phyloP scores from a whole-genome alignment of 257 asterid genomes.

The Solanum pennellii region DNA sequence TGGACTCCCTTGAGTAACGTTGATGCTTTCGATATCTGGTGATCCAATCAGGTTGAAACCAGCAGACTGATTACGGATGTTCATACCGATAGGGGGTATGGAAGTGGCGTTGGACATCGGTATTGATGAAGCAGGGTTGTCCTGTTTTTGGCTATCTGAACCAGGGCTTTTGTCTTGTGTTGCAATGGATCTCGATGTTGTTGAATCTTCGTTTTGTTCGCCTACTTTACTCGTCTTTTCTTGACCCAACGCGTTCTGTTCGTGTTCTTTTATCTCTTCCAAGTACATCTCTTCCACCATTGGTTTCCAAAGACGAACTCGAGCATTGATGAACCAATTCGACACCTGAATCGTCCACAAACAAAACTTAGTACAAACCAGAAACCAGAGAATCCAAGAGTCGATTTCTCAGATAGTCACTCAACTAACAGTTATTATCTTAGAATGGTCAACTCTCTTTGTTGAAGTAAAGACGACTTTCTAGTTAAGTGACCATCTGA shows the following conservation, averaged over 20 bases:
- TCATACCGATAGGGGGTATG: slow-evolving; percentile 26
- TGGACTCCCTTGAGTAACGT: slow-evolving; percentile 50
- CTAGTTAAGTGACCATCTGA: neutral
- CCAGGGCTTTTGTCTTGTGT: slow-evolving; percentile 25
- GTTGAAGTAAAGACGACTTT: neutral
- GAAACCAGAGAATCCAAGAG: neutral
- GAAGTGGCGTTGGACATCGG: slow-evolving; percentile 23
- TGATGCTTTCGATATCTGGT: slow-evolving; percentile 37
- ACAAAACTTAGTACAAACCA: neutral
- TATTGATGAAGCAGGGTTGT: slow-evolving; percentile 8
- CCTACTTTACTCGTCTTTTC: slow-evolving; percentile 28
- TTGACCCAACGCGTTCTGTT: slow-evolving; percentile 46
- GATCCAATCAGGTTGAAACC: slow-evolving; percentile 57
- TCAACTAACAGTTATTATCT: neutral
- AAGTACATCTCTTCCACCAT: slow-evolving; percentile 99
- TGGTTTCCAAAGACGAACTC: slow-evolving; percentile 98
- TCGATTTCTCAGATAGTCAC: neutral
- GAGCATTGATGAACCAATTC: slow-evolving; percentile 96
- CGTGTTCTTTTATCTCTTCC: slow-evolving; percentile 82
- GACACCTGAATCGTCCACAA: slow-evolving; percentile 51
- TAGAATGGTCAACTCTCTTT: neutral
- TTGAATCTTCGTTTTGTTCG: slow-evolving; percentile 44
- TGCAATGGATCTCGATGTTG: slow-evolving; percentile 36
- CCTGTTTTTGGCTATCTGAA: slow-evolving; percentile 18
- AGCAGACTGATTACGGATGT: slow-evolving; percentile 24